phyloP scores from a whole-genome alignment of 108 stramenopile genomes.

The Pseudonitzschia multiseries region DNA sequence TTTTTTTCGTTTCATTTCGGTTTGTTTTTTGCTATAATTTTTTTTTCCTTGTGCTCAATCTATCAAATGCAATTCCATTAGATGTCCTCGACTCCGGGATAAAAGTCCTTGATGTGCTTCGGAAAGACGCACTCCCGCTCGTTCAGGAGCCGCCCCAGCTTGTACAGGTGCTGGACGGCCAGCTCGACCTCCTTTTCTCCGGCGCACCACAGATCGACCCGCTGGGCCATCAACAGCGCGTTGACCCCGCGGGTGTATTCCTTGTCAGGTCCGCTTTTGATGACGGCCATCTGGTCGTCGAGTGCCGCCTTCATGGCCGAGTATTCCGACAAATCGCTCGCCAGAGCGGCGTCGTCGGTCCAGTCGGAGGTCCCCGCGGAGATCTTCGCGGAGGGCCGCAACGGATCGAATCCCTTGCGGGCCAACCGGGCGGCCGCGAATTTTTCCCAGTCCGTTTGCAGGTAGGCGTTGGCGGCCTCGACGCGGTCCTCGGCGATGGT shows the following conservation, averaged over 20 bases:
- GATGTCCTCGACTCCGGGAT: conserved; percentile 80
- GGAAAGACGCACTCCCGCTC: conserved; percentile 72
- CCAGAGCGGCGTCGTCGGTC: conserved; percentile 56
- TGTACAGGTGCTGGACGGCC: conserved; percentile 84
- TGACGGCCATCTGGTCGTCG: conserved; percentile 56
- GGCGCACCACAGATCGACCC: conserved; percentile 89
- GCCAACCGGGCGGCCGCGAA: conserved; percentile 50
- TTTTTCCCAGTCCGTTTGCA: conserved; percentile 54
- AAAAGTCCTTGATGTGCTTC: conserved; percentile 82
- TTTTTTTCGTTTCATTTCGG: background rate
- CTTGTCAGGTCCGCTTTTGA: conserved; percentile 67
- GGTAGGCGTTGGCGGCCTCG: conserved; percentile 71
- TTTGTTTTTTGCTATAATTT: background rate
- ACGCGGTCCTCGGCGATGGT: conserved; percentile 67
- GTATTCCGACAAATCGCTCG: conserved; percentile 50
- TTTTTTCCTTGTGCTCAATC: background rate
- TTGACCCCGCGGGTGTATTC: conserved; percentile 76
- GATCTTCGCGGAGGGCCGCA: conserved; percentile 57
- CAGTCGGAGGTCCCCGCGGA: too few species aligned
- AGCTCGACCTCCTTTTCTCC: conserved; percentile 82
- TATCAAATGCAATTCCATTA: too few species aligned
- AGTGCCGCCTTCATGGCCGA: conserved; percentile 57
- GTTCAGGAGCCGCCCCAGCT: conserved; percentile 73
- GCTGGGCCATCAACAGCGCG: conserved; percentile 82
- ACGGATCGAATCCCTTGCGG: conserved; percentile 75